These are phyloP conservation scores for Boeremia exigua DNA, from an alignment of 2,329 filamentous ascomycete genomes.

Conservation along the genomic window DNA sequence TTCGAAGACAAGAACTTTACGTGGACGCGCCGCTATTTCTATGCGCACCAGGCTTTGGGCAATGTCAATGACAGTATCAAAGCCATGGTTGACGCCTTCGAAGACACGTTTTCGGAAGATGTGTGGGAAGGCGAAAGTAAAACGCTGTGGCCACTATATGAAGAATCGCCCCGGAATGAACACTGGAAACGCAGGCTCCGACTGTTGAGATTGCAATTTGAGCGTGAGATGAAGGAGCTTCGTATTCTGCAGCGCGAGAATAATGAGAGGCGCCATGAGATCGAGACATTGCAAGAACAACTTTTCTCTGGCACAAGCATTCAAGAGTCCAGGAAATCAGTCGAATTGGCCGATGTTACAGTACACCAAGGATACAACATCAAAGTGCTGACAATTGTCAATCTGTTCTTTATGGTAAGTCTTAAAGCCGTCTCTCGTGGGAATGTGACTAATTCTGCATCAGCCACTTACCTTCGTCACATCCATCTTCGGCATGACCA, in stretches of 20 bases:
- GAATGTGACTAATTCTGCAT: background rate
- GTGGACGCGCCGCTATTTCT: conserved; percentile 67
- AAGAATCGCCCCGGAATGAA: conserved; percentile 54
- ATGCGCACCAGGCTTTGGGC: conserved; percentile 66
- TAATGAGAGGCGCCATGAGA: conserved; percentile 61
- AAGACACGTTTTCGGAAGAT: conserved; percentile 63
- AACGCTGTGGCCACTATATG: conserved; percentile 62
- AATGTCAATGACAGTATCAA: conserved; percentile 66
- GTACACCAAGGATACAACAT: conserved; percentile 68
- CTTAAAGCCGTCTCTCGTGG: background rate
- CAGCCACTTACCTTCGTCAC: conserved; percentile 66
- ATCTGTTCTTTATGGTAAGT: conserved; percentile 62
- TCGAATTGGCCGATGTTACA: conserved; percentile 60
- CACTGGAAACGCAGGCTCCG: conserved; percentile 60
- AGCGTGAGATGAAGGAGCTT: conserved; percentile 59
- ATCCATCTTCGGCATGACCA: conserved; percentile 62
- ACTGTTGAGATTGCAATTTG: conserved; percentile 56
- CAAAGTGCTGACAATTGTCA: conserved; percentile 64
- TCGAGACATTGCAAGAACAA: conserved; percentile 64
- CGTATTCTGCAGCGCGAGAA: conserved; percentile 58
- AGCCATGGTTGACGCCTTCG: conserved; percentile 63
- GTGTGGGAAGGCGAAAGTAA: conserved; percentile 65
- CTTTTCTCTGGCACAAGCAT: conserved; percentile 69
- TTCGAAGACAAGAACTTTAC: conserved; percentile 68
- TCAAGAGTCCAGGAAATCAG: conserved; percentile 65